Evolutionary conservation across 805 yeast genomes (phyloP), one percentile per base, ranked within the genome.

Genomic region (Yarrowia hollandica): DNA sequence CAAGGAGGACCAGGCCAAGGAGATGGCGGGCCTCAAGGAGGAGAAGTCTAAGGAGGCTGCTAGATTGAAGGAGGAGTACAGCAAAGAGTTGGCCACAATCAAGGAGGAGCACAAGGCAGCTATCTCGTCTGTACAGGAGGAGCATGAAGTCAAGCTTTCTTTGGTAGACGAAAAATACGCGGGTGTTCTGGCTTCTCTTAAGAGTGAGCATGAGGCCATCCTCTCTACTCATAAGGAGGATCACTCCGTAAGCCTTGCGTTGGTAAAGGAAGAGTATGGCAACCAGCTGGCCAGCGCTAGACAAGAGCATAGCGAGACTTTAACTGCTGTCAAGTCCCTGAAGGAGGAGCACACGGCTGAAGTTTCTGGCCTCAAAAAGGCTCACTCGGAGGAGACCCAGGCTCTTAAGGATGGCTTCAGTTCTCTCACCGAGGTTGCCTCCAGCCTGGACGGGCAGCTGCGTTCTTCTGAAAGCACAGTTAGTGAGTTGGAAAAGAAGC

Each of bases 281-380:
- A 26, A 16, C 3, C 34, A 26, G 11, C 15, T 42, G 10, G 21
- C 21, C 23, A 26, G 22, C 14, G 22, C 28, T 14, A 30, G 30
- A 37, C 37, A 30, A 22, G 54, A 30, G 25, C 54, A 44, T 37
- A n/a, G 15, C 19, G 35, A 44, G 26, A 6, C 26, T 10, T 28
- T 31, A 8, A 9, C 37, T n/a, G 26, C 35, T 10, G 12, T 44
- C 37, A 30, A 30, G 37, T 12, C 28, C 0, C 37, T 44, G 4
- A 19, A 21, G 18, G 54, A 44, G n/a, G 54, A 44, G n/a, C 54
- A 44, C 15, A 12, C 35, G 12, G 9, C 8, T n/a, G 37, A 44
- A 31, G 37, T 44, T 1, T 19, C 25, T n/a, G 18, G 7, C 18
- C 26, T 44, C n/a, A 28, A 44, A 12, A 21, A 28, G 38, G 2